Percentiles rank a stretch among this genome's conserved stretches.
phyloP scores from a whole-genome alignment of 768 basidiomycete genomes.

The Kwoniella newhampshirensis region DNA sequence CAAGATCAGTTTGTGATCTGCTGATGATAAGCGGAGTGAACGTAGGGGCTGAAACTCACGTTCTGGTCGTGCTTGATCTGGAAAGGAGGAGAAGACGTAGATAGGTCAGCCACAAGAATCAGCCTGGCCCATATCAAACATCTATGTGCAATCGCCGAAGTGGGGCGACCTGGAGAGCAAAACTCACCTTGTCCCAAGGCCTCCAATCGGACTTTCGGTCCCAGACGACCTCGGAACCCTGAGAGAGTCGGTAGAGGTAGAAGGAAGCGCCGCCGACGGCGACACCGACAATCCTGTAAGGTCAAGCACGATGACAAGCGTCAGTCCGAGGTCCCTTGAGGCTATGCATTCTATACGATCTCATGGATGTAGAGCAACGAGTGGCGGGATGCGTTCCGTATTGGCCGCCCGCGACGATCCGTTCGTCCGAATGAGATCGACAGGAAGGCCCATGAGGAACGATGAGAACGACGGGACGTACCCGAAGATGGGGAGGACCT shows the following conservation, averaged over 20 bases:
- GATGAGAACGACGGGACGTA: not conserved
- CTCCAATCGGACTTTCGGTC: conserved; percentile 71
- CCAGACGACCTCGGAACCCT: conserved; percentile 59
- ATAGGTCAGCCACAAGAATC: conserved; percentile 1
- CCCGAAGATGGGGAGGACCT: conserved; percentile 57
- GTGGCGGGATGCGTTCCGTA: not conserved
- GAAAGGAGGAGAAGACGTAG: too few species aligned
- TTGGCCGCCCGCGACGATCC: not conserved
- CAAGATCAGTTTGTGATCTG: not conserved
- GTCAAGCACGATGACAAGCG: conserved; percentile 54
- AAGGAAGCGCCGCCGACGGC: conserved; percentile 62
- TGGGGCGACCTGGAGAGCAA: conserved; percentile 52
- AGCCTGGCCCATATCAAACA: not conserved
- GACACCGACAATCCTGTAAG: conserved; percentile 58
- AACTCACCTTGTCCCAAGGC: conserved; percentile 80
- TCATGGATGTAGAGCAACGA: conserved; percentile 1
- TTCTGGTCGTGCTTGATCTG: conserved; percentile 58
- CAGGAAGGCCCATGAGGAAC: not conserved
- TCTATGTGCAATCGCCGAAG: not conserved
- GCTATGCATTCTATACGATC: not conserved
- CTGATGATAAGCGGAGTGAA: not conserved
- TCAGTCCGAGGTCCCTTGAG: conserved; percentile 28
- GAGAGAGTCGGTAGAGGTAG: conserved; percentile 69
- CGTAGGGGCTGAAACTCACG: conserved; percentile 27
- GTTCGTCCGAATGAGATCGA: not conserved